Evolutionary conservation across 495 filamentous ascomycete genomes (phyloP), one percentile per base, ranked within the genome.

Genomic region (Penicillium taxi): DNA sequence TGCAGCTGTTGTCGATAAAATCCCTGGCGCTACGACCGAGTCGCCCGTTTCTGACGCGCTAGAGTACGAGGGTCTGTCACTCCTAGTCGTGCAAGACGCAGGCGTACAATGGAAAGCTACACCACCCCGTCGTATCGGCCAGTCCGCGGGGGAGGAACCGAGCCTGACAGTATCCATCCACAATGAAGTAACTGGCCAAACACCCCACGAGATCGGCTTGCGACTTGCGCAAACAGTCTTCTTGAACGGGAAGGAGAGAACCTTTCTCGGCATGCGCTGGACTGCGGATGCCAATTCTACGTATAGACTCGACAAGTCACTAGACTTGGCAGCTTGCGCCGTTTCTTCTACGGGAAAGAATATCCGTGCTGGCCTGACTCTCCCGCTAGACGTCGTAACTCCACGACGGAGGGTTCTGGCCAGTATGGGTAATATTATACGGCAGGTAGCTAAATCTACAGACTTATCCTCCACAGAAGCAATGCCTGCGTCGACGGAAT

Each of bases 361-460:
- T 15, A 18, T 37, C 11, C 30, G 57, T 18, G 35, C 53, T 46
- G 43, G 44, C 50, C 32, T 64, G 36, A n/a, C 50, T 7, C 44
- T 80, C 26, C 75, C 73, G n/a, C 57, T 87, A 9, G 36, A 79
- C 23, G 75, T 82, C 0, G 52, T 94, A 5, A 86, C 82, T 0
- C 55, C 66, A 17, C 70, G 81, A 24, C 72, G 82, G 26, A 70
- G 55, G 29, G 75, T 94, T 37, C 58, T 75, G 11, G 66, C 72
- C 13, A 73, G 82, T 26, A 77, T 91, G 56, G 88, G 88, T 8
- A 95, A 94, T 49, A 90, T 95, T 27, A 56, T 94, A 15, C 77
- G 84, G 30, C 73, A 77, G 22, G 38, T 93, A 30, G 45, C 61
- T 7, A 67, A 65, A 30, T 67, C 78, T 25, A 62, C 70, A 12